Conservation (phyloP, 1,139 yeast genomes). For the Geotrichum cucujoidarum region DNA sequence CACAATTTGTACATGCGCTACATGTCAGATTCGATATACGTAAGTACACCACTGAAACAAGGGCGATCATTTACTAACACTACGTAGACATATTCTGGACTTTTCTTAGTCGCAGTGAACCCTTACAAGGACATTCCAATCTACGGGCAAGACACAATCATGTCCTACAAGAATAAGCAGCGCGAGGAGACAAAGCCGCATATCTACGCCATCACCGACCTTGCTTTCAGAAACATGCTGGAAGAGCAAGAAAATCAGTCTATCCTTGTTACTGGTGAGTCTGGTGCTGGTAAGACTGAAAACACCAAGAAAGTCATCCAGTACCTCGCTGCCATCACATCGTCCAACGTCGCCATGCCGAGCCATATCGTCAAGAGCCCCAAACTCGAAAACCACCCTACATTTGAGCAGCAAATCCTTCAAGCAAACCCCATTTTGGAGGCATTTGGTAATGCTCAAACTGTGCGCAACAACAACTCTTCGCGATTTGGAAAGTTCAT, state of each 20-base stretch:
- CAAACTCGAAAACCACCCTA: slow-evolving; percentile 26
- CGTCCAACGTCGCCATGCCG: slow-evolving; percentile 20
- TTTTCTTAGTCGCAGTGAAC: slow-evolving; percentile 90
- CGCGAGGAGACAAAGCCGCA: slow-evolving; percentile 62
- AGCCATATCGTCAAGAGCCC: slow-evolving; percentile 6
- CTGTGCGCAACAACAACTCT: slow-evolving; percentile 88
- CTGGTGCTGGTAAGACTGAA: slow-evolving; percentile 98
- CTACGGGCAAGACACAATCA: slow-evolving; percentile 57
- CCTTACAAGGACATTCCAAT: slow-evolving; percentile 81
- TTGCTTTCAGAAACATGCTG: slow-evolving; percentile 73
- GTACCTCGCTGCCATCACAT: slow-evolving; percentile 74
- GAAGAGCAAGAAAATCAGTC: slow-evolving; percentile 75
- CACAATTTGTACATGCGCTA: slow-evolving; percentile 77
- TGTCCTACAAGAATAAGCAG: slow-evolving; percentile 46
- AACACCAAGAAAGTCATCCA: slow-evolving; percentile 95
- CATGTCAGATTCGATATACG: slow-evolving; percentile 68
- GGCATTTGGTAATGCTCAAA: slow-evolving; percentile 96
- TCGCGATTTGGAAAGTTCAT: slow-evolving; percentile 97
- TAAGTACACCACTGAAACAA: slow-evolving; percentile 38
- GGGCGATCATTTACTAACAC: neutral
- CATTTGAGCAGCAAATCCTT: slow-evolving; percentile 77
- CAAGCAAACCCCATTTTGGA: slow-evolving; percentile 95
- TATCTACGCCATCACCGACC: slow-evolving; percentile 86
- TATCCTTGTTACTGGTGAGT: slow-evolving; percentile 93
- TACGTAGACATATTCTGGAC: slow-evolving; percentile 59